Base-by-base conservation (phyloP, 2,329 filamentous ascomycete genomes). In the Sarocladiaceae sp. region DNA sequence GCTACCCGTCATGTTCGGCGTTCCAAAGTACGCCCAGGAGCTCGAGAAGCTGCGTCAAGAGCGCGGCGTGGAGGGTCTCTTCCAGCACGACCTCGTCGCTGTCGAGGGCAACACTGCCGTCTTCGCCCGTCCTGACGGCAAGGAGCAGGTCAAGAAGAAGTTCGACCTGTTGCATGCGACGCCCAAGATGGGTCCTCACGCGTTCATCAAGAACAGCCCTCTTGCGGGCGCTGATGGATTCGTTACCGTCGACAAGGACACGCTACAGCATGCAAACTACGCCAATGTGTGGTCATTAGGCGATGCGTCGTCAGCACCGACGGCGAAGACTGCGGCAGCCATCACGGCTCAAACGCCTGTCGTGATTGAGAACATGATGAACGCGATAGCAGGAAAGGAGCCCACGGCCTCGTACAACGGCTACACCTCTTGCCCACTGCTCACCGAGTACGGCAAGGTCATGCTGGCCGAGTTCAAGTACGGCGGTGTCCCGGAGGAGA, bases 381-480 rank as follows among this genome's bases (percentile, higher is more conserved):
- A 56, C 11, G 51, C 63, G 0, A 53, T 73, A 42, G 67, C 76
- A 13, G 72, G 70, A 26, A 68, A 70, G 51, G 56, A 64, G 9
- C 58, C 62, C 0, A 61, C 72, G 16, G 63, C 64, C 0, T 51
- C 50, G 1, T 78, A 78, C 45, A 73, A 78, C 48, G 74, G 74
- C 2, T 78, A 78, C 58, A 74, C 74, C 4, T 76, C 73, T 0
- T 78, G 74, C 53, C 74, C 74, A 4, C 63, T 78, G 2, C 34
- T 68, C 47, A 77, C 72, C 2, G 68, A 79, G 51, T 78, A 81
- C 49, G 74, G 75, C 47, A 81, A 82, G 62, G 76, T 83, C 2
- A 63, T 83, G 16, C 70, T 83, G 7, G 77, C 77, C 0, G 79
- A 83, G 58, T 83, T 83, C 65, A 81, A 78, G 62, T 83, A 83